Conservation (phyloP, 495 filamentous ascomycete species). For the Pyrenopolyporus hunteri region DNA sequence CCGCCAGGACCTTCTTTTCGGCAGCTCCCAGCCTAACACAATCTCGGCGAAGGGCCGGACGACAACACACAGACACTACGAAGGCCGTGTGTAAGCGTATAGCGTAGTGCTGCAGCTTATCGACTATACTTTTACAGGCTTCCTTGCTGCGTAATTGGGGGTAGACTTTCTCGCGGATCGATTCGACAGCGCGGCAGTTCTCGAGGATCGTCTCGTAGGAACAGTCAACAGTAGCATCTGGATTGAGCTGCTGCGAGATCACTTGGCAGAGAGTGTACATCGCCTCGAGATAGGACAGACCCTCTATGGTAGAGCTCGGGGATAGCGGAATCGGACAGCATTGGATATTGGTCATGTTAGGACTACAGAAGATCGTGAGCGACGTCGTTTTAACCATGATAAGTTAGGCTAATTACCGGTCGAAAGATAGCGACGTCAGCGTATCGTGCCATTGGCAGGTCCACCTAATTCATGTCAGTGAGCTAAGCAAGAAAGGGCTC, state of each 20-base stretch:
- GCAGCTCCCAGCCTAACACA: constrained; percentile 44
- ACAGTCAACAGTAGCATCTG: constrained; percentile 53
- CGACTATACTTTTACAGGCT: constrained; percentile 59
- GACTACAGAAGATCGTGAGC: constrained; percentile 35
- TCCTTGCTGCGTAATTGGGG: constrained; percentile 56
- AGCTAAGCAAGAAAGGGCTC: neutral
- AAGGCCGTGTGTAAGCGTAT: constrained; percentile 61
- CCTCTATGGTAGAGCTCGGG: constrained; percentile 50
- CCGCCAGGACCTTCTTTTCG: constrained; percentile 56
- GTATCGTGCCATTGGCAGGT: constrained; percentile 64
- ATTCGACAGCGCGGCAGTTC: constrained; percentile 55
- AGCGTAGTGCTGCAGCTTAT: constrained; percentile 61
- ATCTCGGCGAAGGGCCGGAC: constrained; percentile 57
- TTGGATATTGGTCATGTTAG: constrained; percentile 58
- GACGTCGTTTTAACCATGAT: neutral
- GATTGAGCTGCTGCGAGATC: constrained; percentile 57
- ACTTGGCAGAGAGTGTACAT: constrained; percentile 61
- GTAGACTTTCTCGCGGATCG: constrained; percentile 51
- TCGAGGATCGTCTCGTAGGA: constrained; percentile 56
- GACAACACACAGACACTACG: constrained; percentile 61
- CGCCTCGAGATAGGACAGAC: constrained; percentile 59
- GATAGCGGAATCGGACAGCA: constrained; percentile 55
- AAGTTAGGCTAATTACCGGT: constrained; percentile 47
- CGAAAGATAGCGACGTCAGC: constrained; percentile 60
- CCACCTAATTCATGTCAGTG: constrained; percentile 51